phyloP scores from a whole-genome alignment of 176 grass and related monocot genomes.

The Carex cristatella region DNA sequence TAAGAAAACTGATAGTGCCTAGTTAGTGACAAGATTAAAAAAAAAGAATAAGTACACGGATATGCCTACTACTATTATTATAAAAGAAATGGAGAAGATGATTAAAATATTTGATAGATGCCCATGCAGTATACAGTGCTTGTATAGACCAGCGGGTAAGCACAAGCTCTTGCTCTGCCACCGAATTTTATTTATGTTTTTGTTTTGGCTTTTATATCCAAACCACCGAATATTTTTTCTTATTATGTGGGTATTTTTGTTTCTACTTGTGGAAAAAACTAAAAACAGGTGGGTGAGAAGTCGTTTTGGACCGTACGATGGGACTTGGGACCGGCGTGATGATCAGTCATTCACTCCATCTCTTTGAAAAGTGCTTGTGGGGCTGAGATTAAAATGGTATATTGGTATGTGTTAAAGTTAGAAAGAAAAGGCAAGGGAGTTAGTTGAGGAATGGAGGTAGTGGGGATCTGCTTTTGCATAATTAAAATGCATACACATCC shows the following conservation, averaged over 20 bases:
- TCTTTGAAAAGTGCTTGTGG: constrained; percentile 17
- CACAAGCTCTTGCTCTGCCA: neutral
- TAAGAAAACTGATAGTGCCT: neutral
- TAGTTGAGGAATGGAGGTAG: neutral
- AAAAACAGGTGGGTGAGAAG: neutral
- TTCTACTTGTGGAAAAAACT: neutral
- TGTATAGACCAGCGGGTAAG: neutral
- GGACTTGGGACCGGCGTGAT: neutral
- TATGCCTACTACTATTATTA: too few relatives aligned
- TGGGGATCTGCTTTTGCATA: neutral
- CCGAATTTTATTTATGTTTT: neutral
- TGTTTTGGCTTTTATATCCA: neutral
- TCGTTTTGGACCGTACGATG: constrained; percentile 16
- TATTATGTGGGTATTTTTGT: neutral
- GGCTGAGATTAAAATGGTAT: neutral
- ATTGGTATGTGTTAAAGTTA: neutral
- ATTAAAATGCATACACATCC: neutral
- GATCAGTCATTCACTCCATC: neutral
- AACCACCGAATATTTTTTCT: neutral
- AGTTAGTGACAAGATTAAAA: neutral
- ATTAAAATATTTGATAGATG: too few relatives aligned
- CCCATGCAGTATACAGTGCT: too few relatives aligned
- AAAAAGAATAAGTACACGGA: neutral
- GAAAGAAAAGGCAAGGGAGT: neutral
- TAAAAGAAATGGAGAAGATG: neutral